Conservation (phyloP, 2,329 filamentous ascomycete genomes). For the Phoma sp. region DNA sequence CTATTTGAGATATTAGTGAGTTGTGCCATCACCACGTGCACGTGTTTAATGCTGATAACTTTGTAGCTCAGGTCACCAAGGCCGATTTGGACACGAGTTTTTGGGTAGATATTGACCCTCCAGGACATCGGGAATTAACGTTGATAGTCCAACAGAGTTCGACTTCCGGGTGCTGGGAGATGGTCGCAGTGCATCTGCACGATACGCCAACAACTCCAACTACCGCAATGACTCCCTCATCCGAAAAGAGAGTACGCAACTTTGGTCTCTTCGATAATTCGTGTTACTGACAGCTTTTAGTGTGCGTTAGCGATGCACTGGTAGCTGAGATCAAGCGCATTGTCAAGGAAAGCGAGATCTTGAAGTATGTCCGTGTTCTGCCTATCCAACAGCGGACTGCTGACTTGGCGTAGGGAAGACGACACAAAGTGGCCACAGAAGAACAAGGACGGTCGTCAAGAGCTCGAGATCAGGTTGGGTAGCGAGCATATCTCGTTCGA, state of each 20-base stretch:
- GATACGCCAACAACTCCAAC: constrained; percentile 99
- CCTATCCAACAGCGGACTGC: background rate
- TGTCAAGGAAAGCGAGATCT: constrained; percentile 95
- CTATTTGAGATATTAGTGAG: constrained; percentile 97
- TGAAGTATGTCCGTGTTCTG: constrained; percentile 71
- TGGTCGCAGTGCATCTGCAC: constrained; percentile 87
- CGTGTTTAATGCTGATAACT: constrained; percentile 24
- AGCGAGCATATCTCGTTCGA: constrained; percentile 98
- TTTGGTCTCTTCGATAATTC: background rate
- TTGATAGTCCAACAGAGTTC: constrained; percentile 71
- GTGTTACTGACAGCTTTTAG: constrained; percentile 55
- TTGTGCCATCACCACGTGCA: constrained; percentile 20
- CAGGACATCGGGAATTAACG: background rate
- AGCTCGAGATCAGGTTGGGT: constrained; percentile 91
- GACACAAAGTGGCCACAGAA: constrained; percentile 99
- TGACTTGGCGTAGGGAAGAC: constrained; percentile 74
- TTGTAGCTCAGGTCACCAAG: constrained; percentile 90
- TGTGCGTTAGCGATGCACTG: constrained; percentile 92
- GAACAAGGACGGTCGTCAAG: constrained; percentile 97
- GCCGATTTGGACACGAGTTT: constrained; percentile 97
- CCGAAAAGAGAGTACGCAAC: constrained; percentile 91
- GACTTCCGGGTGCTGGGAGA: constrained; percentile 93
- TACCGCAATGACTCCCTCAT: constrained; percentile 99
- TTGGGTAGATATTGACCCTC: constrained; percentile 66
- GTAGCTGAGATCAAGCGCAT: constrained; percentile 96